Evolutionary conservation across 1,284 basidiomycete species (phyloP).

Genomic region (Cerrena zonata): DNA sequence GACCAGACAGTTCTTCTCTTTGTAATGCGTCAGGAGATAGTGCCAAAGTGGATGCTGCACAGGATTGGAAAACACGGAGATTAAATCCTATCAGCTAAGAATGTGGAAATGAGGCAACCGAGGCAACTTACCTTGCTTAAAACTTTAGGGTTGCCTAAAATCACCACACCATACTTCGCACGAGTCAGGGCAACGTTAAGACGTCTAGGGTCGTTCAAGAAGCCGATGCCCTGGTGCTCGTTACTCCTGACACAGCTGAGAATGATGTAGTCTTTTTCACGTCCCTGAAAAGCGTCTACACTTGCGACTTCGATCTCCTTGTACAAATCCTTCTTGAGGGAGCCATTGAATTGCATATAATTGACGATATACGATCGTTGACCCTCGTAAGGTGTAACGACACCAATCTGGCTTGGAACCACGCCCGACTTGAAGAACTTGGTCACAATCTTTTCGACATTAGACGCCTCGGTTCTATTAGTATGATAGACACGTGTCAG

Average conservation of each 20-base stretch:
- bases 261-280: constrained; percentile 99
- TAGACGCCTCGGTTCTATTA: constrained; percentile 89
- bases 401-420: constrained; percentile 90
- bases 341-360: constrained; percentile 99
- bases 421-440: constrained; percentile 99
- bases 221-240: constrained; percentile 98
- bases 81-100: constrained; percentile 8
- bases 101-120: constrained; percentile 12
- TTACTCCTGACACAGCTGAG: constrained; percentile 98
- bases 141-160: constrained; percentile 97
- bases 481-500: constrained; percentile 12
- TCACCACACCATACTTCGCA: constrained; percentile 96
- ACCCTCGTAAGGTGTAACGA: constrained; percentile 98
- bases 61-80: too few species aligned
- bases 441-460: constrained; percentile 99
- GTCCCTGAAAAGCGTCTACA: constrained; percentile 98
- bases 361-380: constrained; percentile 98
- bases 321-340: constrained; percentile 97
- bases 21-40: constrained; percentile 96
- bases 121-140: constrained; percentile 82
- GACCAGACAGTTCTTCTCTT: constrained; percentile 90
- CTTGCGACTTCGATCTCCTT: constrained; percentile 99
- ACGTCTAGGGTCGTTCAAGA: constrained; percentile 95
- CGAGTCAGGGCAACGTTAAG: constrained; percentile 96
- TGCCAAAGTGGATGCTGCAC: constrained; percentile 97